phyloP scores from a whole-genome alignment of 1,284 basidiomycete species.

The Serendipita sp. region DNA sequence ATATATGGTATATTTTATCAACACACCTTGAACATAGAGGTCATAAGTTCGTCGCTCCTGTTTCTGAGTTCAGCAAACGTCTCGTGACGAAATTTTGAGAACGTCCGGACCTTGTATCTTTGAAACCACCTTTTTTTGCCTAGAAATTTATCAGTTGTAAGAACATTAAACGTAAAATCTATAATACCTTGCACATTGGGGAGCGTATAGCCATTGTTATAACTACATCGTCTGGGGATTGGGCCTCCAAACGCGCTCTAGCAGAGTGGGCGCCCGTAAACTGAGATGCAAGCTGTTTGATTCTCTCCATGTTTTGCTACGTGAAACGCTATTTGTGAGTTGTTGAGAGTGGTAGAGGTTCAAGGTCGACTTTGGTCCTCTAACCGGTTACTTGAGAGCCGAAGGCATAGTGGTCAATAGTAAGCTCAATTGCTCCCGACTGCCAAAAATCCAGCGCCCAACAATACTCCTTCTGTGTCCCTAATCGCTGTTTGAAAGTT shows the following conservation, averaged over 20 bases:
- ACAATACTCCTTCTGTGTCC: no score
- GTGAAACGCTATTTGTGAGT: neutral
- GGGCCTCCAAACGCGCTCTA: slow-evolving; percentile 35
- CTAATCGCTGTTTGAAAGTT: no score
- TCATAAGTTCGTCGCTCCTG: slow-evolving; percentile 62
- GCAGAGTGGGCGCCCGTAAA: slow-evolving; percentile 26
- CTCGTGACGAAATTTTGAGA: neutral
- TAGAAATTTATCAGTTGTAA: slow-evolving; percentile 14
- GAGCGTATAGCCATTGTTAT: slow-evolving; percentile 67
- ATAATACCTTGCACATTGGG: slow-evolving; percentile 44
- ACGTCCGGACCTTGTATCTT: slow-evolving; percentile 47
- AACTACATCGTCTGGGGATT: slow-evolving; percentile 60
- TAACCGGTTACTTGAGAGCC: neutral
- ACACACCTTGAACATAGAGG: slow-evolving; percentile 58
- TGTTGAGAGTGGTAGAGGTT: neutral
- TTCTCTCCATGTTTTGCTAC: slow-evolving; percentile 27
- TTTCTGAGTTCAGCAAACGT: neutral
- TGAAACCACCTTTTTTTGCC: slow-evolving; percentile 66
- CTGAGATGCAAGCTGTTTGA: slow-evolving; percentile 52
- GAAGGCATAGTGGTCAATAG: neutral
- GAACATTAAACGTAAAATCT: slow-evolving; percentile 17
- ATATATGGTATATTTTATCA: neutral
- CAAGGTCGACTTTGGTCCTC: neutral
- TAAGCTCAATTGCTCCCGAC: no score
- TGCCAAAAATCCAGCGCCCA: no score